Evolutionary conservation across 805 yeast species (phyloP).

Genomic region (Priceomyces medius): DNA sequence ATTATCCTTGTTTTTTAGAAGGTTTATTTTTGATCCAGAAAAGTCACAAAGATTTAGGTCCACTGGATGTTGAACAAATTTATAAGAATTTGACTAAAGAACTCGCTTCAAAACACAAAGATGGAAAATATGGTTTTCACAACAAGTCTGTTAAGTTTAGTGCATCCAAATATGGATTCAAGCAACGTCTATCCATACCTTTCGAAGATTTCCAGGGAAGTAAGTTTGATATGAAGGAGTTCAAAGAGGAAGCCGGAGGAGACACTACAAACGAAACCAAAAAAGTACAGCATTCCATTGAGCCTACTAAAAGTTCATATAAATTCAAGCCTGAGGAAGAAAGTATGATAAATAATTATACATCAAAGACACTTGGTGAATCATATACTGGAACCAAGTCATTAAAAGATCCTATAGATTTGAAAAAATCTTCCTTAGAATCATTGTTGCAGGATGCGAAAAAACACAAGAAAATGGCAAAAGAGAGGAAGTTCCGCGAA

Average conservation of each 20-base stretch:
- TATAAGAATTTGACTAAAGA: slow-evolving; percentile 19
- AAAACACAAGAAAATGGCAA: slow-evolving; percentile 33
- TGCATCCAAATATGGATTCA: slow-evolving; percentile 4
- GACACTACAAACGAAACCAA: background rate
- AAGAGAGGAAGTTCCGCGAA: slow-evolving; percentile 47
- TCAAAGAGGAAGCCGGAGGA: slow-evolving; percentile 8
- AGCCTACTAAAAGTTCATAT: background rate
- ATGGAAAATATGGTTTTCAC: too few relatives aligned
- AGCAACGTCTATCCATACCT: slow-evolving; percentile 5
- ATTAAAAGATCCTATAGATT: slow-evolving; percentile 4
- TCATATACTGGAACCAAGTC: slow-evolving; percentile 8
- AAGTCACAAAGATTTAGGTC: slow-evolving; percentile 8
- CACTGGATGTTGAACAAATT: slow-evolving; percentile 16
- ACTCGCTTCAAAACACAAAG: background rate
- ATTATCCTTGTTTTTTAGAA: slow-evolving; percentile 21
- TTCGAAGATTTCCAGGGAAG: slow-evolving; percentile 7
- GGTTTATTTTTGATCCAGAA: slow-evolving; percentile 15
- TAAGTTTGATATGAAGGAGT: slow-evolving; percentile 21
- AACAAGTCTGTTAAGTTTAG: background rate
- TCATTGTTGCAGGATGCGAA: slow-evolving; percentile 45
- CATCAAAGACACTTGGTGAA: slow-evolving; percentile 17
- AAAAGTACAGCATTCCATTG: background rate
- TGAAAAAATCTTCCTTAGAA: slow-evolving; percentile 31
- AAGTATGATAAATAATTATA: slow-evolving; percentile 13
- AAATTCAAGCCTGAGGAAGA: background rate